These are phyloP conservation scores for Fusarium sp. DNA, from an alignment of 2,329 filamentous ascomycete species.

Conservation along the genomic window DNA sequence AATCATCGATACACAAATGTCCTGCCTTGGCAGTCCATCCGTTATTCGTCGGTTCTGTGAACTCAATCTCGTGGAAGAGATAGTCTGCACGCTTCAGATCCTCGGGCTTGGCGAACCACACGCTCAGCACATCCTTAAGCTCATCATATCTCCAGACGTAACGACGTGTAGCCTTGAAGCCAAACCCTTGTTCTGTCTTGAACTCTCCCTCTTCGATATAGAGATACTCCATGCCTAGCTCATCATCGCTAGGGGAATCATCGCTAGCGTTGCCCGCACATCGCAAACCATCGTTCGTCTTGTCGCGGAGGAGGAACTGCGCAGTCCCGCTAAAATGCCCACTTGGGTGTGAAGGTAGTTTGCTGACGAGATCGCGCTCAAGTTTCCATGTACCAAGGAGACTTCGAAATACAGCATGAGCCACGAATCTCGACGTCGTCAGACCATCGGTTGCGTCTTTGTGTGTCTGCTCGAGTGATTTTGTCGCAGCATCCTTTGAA, in stretches of 20 bases:
- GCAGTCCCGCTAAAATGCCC: slow-evolving; percentile 74
- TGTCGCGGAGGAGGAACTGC: slow-evolving; percentile 70
- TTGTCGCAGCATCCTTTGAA: slow-evolving; percentile 53
- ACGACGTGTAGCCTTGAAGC: slow-evolving; percentile 71
- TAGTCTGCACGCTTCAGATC: slow-evolving; percentile 74
- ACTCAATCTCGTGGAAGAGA: slow-evolving; percentile 80
- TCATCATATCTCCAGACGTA: slow-evolving; percentile 81
- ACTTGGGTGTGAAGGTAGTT: slow-evolving; percentile 68
- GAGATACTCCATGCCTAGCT: slow-evolving; percentile 69
- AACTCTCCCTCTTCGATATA: slow-evolving; percentile 77
- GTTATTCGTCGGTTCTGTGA: slow-evolving; percentile 55
- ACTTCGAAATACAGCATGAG: slow-evolving; percentile 75
- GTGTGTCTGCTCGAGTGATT: slow-evolving; percentile 61
- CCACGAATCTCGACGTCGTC: slow-evolving; percentile 64
- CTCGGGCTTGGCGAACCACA: slow-evolving; percentile 78
- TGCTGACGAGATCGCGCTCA: slow-evolving; percentile 66
- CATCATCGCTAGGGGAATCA: slow-evolving; percentile 38
- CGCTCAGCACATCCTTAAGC: slow-evolving; percentile 68
- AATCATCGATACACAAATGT: slow-evolving; percentile 78
- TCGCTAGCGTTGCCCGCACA: slow-evolving; percentile 42
- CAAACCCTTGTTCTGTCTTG: slow-evolving; percentile 64
- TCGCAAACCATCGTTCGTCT: slow-evolving; percentile 65
- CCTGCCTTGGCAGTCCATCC: slow-evolving; percentile 74
- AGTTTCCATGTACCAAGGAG: slow-evolving; percentile 78
- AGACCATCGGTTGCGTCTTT: slow-evolving; percentile 56